Evolutionary conservation across 768 basidiomycete species (phyloP).

Genomic region (Tulasnella sp.): DNA sequence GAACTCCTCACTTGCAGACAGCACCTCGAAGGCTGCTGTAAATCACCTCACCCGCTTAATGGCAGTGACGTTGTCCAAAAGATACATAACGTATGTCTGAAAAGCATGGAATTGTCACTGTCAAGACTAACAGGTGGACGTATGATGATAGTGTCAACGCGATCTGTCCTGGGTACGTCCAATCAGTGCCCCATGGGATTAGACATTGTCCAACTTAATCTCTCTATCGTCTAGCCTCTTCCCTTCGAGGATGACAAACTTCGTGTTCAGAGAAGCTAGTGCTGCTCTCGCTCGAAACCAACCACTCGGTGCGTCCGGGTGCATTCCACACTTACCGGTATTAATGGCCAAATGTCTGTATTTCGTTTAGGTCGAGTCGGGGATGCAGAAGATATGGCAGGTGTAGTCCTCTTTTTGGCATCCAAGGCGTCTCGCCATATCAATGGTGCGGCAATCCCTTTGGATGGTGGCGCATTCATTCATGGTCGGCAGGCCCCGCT

Average conservation of each 20-base stretch:
- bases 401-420: constrained; percentile 61
- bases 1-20: constrained; percentile 49
- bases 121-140: background rate
- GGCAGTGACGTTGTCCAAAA: constrained; percentile 58
- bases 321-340: background rate
- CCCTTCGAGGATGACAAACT: constrained; percentile 82
- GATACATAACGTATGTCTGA: constrained; percentile 59
- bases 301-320: constrained; percentile 52
- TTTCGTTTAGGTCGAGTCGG: constrained; percentile 60
- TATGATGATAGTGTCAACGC: constrained; percentile 61
- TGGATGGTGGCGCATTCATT: constrained; percentile 56
- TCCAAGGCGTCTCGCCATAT: constrained; percentile 70
- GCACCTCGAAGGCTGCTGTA: constrained; percentile 77
- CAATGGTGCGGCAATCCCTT: constrained; percentile 64
- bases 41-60: constrained; percentile 75
- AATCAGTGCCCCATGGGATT: background rate
- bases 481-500: background rate
- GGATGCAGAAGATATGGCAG: constrained; percentile 62
- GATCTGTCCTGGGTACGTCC: constrained; percentile 67
- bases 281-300: constrained; percentile 48
- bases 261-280: constrained; percentile 58
- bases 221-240: constrained; percentile 49
- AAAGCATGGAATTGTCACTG: background rate
- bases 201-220: background rate
- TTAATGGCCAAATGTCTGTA: background rate